Percentiles rank a stretch among this genome's conserved stretches.
These are phyloP conservation scores for Blattamonas nauphoetae DNA, from an alignment of 78 protist genomes.

Conservation along the genomic window DNA sequence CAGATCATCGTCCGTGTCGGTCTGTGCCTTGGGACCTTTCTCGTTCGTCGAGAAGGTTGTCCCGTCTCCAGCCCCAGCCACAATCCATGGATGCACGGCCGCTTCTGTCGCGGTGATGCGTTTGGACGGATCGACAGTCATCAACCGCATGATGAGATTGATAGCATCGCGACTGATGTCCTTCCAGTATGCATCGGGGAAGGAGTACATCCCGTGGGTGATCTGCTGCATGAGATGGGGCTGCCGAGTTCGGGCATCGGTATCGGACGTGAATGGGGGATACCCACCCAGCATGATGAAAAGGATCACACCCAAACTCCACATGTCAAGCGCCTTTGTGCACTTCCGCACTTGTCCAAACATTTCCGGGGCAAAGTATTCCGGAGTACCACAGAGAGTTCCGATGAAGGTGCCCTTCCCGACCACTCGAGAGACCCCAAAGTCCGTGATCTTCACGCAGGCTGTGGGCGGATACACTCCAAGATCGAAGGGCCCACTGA, in stretches of 20 bases:
- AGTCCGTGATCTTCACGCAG: constrained; percentile 3
- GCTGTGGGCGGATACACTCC: neutral
- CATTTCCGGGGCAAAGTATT: constrained; percentile 28
- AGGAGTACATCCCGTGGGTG: neutral
- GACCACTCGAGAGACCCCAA: constrained; percentile 8
- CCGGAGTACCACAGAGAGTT: constrained; percentile 26
- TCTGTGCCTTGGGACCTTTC: too few relatives aligned
- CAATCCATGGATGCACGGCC: neutral
- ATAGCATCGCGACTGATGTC: neutral
- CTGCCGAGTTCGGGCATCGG: neutral
- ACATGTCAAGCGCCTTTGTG: constrained; percentile 6
- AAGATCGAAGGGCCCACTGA: neutral
- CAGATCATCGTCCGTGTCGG: too few relatives aligned
- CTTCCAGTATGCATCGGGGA: constrained; percentile 1
- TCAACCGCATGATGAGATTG: neutral
- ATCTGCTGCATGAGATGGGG: neutral
- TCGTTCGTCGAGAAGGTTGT: too few relatives aligned
- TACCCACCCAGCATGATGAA: constrained; percentile 8
- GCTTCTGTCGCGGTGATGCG: neutral
- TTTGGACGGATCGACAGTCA: neutral
- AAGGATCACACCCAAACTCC: constrained; percentile 26
- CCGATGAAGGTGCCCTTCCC: neutral
- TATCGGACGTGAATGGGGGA: neutral
- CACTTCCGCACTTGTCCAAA: neutral
- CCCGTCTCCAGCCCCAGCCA: constrained; percentile 3